Conservation (phyloP, 2,329 filamentous ascomycete genomes). For the Aspergillus unguis region DNA sequence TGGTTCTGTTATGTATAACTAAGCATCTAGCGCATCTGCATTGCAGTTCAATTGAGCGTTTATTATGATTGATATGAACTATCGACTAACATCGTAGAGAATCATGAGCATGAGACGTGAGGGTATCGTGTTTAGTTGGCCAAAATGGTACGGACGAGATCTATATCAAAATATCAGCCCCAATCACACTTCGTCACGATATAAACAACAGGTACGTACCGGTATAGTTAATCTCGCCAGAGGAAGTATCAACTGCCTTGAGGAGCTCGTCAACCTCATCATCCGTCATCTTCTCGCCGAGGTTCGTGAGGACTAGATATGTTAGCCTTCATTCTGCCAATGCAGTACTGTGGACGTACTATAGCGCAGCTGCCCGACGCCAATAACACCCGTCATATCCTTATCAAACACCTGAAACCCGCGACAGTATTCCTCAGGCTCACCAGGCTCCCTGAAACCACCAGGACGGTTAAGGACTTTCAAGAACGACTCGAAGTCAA, state of each 20-base stretch:
- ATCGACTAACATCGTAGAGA: slow-evolving; percentile 10
- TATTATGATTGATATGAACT: too few species aligned
- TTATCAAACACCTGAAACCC: slow-evolving; percentile 99
- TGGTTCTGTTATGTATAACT: too few species aligned
- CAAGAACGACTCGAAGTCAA: slow-evolving; percentile 97
- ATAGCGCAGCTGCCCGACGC: slow-evolving; percentile 95
- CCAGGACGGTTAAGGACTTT: slow-evolving; percentile 96
- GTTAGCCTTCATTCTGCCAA: slow-evolving; percentile 2
- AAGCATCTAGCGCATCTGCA: too few species aligned
- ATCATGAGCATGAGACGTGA: slow-evolving; percentile 20
- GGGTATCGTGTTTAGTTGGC: slow-evolving; percentile 62
- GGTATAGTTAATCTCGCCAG: slow-evolving; percentile 95
- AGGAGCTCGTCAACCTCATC: slow-evolving; percentile 98
- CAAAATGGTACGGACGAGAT: slow-evolving; percentile 81
- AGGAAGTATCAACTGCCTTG: slow-evolving; percentile 95
- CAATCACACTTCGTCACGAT: neutral
- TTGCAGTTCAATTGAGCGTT: too few species aligned
- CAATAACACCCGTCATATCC: slow-evolving; percentile 96
- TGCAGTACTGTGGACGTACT: slow-evolving; percentile 38
- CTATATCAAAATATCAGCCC: slow-evolving; percentile 41
- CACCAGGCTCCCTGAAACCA: slow-evolving; percentile 96
- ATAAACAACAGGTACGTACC: slow-evolving; percentile 58
- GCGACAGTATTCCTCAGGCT: slow-evolving; percentile 96
- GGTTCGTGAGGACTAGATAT: slow-evolving; percentile 75
- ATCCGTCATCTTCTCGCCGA: slow-evolving; percentile 99